These are phyloP conservation scores for Zygoascus flipseniorum DNA, from an alignment of 805 yeast species.

Conservation along the genomic window DNA sequence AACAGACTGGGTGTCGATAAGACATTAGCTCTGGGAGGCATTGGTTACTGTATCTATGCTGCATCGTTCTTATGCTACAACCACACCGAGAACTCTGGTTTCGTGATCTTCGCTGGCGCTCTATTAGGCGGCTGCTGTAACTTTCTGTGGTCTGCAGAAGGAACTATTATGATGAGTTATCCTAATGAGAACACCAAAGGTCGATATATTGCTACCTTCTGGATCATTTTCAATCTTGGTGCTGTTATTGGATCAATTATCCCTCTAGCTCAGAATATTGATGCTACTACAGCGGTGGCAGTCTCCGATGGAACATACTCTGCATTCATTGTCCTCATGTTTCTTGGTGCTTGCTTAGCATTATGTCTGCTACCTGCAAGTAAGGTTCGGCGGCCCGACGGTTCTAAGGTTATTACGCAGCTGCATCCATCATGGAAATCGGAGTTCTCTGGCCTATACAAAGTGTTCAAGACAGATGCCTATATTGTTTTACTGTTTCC, in stretches of 20 bases:
- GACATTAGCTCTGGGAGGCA: constrained; percentile 39
- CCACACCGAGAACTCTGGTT: constrained; percentile 39
- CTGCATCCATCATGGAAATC: constrained; percentile 18
- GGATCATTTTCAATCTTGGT: constrained; percentile 51
- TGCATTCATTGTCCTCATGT: constrained; percentile 44
- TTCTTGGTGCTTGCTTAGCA: constrained; percentile 37
- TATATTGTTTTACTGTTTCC: constrained; percentile 43
- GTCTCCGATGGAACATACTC: constrained; percentile 39
- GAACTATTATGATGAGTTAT: constrained; percentile 44
- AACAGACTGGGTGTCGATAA: constrained; percentile 13
- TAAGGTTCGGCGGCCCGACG: constrained; percentile 39
- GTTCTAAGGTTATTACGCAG: constrained; percentile 33
- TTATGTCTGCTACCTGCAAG: constrained; percentile 19
- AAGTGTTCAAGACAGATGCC: constrained; percentile 20
- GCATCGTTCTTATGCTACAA: constrained; percentile 40
- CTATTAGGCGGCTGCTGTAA: constrained; percentile 45
- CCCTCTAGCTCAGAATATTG: constrained; percentile 42
- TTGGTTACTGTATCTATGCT: constrained; percentile 42
- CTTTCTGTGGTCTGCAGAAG: constrained; percentile 48
- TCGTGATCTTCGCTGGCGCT: constrained; percentile 45
- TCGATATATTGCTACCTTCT: constrained; percentile 41
- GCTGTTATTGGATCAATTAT: constrained; percentile 49
- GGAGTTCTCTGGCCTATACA: constrained; percentile 22
- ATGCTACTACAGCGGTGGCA: constrained; percentile 19
- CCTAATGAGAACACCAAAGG: constrained; percentile 44